phyloP scores from a whole-genome alignment of 495 filamentous ascomycete species.

The Hypoxylon perforatum region DNA sequence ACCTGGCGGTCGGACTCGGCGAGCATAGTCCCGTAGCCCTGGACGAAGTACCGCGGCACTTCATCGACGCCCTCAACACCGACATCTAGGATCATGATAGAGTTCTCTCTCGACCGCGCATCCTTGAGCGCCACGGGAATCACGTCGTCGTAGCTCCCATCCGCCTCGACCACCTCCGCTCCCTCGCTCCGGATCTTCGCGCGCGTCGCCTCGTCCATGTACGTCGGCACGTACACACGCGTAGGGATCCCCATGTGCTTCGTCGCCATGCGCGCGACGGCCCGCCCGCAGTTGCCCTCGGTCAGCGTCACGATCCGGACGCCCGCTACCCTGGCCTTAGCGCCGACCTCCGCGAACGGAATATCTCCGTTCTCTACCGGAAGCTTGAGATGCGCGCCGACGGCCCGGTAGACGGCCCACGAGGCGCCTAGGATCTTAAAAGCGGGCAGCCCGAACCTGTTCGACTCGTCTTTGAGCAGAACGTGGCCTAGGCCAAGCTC shows the following conservation, averaged over 20 bases:
- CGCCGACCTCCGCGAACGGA: slow-evolving; percentile 49
- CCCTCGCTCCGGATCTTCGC: slow-evolving; percentile 66
- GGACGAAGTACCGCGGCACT: slow-evolving; percentile 73
- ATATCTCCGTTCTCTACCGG: slow-evolving; percentile 43
- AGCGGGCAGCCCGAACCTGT: slow-evolving; percentile 68
- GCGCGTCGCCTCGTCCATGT: slow-evolving; percentile 63
- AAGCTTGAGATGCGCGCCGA: slow-evolving; percentile 56
- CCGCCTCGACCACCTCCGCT: slow-evolving; percentile 59
- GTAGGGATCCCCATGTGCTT: slow-evolving; percentile 59
- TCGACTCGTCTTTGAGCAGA: slow-evolving; percentile 67
- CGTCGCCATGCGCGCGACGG: slow-evolving; percentile 69
- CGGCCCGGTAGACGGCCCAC: slow-evolving; percentile 70
- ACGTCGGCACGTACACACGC: slow-evolving; percentile 66
- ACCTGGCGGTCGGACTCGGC: slow-evolving; percentile 68
- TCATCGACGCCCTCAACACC: slow-evolving; percentile 69
- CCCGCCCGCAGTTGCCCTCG: slow-evolving; percentile 77
- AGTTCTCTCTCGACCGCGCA: slow-evolving; percentile 44
- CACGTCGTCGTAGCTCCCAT: slow-evolving; percentile 68
- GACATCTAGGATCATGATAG: slow-evolving; percentile 71
- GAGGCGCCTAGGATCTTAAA: slow-evolving; percentile 82
- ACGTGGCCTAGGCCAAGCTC: slow-evolving; percentile 65
- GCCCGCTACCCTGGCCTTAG: slow-evolving; percentile 43
- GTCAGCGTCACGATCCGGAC: slow-evolving; percentile 65
- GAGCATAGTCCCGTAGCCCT: slow-evolving; percentile 76
- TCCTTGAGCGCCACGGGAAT: slow-evolving; percentile 59